Evolutionary conservation across 306 rosid genomes (phyloP).

Genomic region (Fagus crenata): DNA sequence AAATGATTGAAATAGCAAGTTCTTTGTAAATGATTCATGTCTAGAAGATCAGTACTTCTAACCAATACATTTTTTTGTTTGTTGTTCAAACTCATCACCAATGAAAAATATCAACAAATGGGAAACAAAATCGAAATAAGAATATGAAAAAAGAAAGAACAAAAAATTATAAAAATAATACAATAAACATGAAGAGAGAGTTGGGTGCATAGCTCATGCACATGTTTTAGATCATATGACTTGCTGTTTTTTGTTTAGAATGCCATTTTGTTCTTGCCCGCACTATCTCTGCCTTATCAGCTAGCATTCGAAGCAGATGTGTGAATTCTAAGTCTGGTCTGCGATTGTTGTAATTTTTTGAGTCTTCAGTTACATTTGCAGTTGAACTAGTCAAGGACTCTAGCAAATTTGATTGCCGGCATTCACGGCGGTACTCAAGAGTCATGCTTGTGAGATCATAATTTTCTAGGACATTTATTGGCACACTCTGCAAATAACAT

Average conservation of each 20-base stretch:
- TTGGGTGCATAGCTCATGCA: neutral
- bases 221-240: neutral
- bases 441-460: constrained; percentile 71
- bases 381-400: constrained; percentile 77
- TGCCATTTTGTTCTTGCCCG: constrained; percentile 87
- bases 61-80: neutral
- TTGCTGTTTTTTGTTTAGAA: constrained; percentile 23
- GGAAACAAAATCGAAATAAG: neutral
- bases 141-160: neutral
- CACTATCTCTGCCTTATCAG: constrained; percentile 58
- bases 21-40: neutral
- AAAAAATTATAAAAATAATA: neutral
- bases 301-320: constrained; percentile 79
- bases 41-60: neutral
- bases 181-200: neutral
- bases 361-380: constrained; percentile 34
- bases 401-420: constrained; percentile 63
- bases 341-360: constrained; percentile 37
- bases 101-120: neutral
- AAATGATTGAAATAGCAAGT: neutral
- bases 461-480: constrained; percentile 60
- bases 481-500: constrained; percentile 67
- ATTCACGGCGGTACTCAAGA: constrained; percentile 81
- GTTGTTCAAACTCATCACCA: neutral
- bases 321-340: constrained; percentile 57